Percentiles rank a stretch among this genome's conserved stretches.
Evolutionary conservation across 352 stramenopile genomes (phyloP).

Genomic region (Phytophthora pistaciae): DNA sequence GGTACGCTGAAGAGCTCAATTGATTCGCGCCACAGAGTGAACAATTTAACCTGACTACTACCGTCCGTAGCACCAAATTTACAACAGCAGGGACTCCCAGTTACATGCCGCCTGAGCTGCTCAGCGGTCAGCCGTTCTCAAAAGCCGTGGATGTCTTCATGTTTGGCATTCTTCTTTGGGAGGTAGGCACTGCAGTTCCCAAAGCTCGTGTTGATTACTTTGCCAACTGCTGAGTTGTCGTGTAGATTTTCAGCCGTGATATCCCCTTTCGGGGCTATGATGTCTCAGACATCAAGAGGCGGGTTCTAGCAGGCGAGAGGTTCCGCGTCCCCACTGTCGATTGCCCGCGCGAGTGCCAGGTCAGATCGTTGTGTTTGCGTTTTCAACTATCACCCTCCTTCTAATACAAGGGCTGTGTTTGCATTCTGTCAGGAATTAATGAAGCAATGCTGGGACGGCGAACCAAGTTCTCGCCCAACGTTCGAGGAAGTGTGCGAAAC

Average conservation of each 20-base stretch:
- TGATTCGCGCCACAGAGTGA: too few species aligned
- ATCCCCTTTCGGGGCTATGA: conserved; percentile 84
- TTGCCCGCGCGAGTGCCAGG: conserved; percentile 64
- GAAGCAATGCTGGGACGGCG: conserved; percentile 71
- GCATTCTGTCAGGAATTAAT: conserved; percentile 58
- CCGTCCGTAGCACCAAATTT: conserved; percentile 67
- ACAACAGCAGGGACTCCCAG: conserved; percentile 89
- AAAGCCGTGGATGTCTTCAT: conserved; percentile 94
- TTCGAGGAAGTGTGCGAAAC: conserved; percentile 71
- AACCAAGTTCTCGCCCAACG: conserved; percentile 56
- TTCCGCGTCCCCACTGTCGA: conserved; percentile 81
- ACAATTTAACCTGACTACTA: too few species aligned
- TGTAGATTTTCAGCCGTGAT: conserved; percentile 81
- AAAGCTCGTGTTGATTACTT: neutral
- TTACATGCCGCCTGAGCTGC: conserved; percentile 91
- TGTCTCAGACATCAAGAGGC: conserved; percentile 72
- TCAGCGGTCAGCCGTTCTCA: conserved; percentile 84
- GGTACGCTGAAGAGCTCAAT: conserved; percentile 33
- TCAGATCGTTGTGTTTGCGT: conserved; percentile 13
- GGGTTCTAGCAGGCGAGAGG: conserved; percentile 78
- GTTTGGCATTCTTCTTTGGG: conserved; percentile 93
- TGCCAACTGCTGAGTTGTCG: neutral
- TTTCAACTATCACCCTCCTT: neutral
- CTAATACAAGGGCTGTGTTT: neutral
- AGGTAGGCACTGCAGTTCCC: conserved; percentile 41